These are phyloP conservation scores for Chlamydomonas incerta DNA, from an alignment of 139 green algal genomes.

Conservation along the genomic window DNA sequence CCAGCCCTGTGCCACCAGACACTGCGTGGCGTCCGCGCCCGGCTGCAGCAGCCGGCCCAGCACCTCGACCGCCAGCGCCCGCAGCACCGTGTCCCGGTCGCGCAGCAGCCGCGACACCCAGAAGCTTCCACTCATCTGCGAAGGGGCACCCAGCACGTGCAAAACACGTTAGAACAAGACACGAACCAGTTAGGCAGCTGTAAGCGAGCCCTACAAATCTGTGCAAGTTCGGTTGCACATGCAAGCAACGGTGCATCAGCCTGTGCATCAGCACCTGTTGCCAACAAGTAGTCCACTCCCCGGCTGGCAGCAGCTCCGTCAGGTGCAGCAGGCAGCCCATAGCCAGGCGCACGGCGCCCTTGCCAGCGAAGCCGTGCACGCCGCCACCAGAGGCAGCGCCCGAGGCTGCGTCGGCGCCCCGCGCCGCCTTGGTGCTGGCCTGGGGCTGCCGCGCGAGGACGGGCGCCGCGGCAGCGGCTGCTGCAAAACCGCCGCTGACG, in stretches of 20 bases:
- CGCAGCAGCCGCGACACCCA: constrained; percentile 57
- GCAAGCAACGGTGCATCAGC: no score
- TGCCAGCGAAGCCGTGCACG: constrained; percentile 53
- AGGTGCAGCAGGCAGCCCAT: constrained; percentile 53
- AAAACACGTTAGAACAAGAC: no score
- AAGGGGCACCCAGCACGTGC: not conserved
- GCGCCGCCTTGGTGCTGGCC: not conserved
- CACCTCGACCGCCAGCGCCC: constrained; percentile 34
- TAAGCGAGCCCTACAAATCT: no score
- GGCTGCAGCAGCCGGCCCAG: constrained; percentile 50
- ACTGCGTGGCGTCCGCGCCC: constrained; percentile 38
- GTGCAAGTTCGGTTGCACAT: no score
- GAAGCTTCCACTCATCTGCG: constrained; percentile 60
- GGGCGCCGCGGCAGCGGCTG: not conserved
- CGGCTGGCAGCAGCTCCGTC: constrained; percentile 38
- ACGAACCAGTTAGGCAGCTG: no score
- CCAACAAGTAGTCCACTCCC: constrained; percentile 51
- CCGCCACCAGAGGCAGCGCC: not conserved
- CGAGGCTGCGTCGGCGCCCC: not conserved
- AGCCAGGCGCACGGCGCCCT: constrained; percentile 45
- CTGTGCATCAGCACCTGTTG: no score
- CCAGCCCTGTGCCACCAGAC: constrained; percentile 62
- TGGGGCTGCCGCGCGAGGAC: no score
- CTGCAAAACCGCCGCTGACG: constrained; percentile 36
- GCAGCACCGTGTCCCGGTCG: constrained; percentile 46